Base-by-base conservation (phyloP, 2,329 filamentous ascomycete species). In the Ceratocystiopsis sp. region DNA sequence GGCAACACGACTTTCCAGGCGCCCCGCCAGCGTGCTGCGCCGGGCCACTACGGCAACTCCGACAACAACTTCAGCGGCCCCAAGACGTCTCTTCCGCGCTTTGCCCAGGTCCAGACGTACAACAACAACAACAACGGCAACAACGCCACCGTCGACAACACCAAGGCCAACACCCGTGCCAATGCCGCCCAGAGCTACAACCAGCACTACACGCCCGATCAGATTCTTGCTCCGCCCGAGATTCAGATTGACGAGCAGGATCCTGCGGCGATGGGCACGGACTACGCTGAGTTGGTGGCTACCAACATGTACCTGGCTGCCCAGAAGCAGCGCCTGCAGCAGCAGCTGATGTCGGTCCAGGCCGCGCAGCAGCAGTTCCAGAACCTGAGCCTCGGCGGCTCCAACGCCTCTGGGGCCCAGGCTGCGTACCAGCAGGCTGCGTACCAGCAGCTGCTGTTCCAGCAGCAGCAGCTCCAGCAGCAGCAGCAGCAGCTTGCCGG, bases 311-410 rank as follows among this genome's bases (percentile, higher is more conserved):
- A 93, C 57, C 72, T 98, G 41, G 85, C 86, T 36, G 85, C 94
- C 57, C 87, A 94, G 63, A 89, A 96, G 63, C 86, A 94, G 64
- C 81, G 84, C 50, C 75, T 96, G 42, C 87, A 96, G 63, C 87
- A 95, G 64, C 86, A 96, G 64, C 72, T 96, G 51, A 75, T 85
- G 52, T 83, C 68, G 50, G 77, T 95, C 19, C 91, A 89, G 55
- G 78, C 79, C 42, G 82, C 83, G 35, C 81, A 84, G 47, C 82
- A 86, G 61, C 82, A 87, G 60, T 82, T 87, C 55, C 81, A 86
- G 59, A 76, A 75, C 50, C 66, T 93, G 62, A 85, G 71, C 59
- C 58, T 93, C 46, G 41, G 44, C 34, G 38, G 17, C 34, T 3
- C 89, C 47, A 78, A 69, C 55, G 62, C 62, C 44, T 32, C 17